Percentiles rank a stretch among this genome's conserved stretches.
Evolutionary conservation across 169 alveolate species (phyloP).

Genomic region (Plasmodium fragile): DNA sequence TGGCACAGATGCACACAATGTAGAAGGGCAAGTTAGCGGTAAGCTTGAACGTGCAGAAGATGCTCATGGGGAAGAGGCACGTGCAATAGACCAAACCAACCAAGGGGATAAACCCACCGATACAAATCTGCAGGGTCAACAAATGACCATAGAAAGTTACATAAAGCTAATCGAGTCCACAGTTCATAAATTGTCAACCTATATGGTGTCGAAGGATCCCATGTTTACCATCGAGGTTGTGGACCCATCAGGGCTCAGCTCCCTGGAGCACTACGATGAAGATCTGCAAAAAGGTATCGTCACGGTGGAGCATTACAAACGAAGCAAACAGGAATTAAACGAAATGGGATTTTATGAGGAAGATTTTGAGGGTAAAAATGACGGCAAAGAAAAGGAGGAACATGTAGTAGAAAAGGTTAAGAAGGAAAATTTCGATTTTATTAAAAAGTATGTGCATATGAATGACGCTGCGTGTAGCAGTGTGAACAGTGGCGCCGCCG

Average conservation of each 20-base stretch:
- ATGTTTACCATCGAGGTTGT: constrained; percentile 91
- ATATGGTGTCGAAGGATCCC: constrained; percentile 48
- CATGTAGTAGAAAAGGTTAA: constrained; percentile 14
- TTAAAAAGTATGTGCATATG: constrained; percentile 58
- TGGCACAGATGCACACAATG: background rate
- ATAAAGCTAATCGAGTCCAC: constrained; percentile 65
- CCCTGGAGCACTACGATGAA: constrained; percentile 84
- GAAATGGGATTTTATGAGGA: constrained; percentile 89
- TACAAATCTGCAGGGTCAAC: constrained; percentile 9
- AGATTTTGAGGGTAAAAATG: constrained; percentile 72
- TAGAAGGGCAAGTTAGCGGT: background rate
- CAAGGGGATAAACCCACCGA: background rate
- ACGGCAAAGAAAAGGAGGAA: constrained; percentile 1
- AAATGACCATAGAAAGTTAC: constrained; percentile 66
- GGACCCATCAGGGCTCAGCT: constrained; percentile 96
- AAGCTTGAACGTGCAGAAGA: background rate
- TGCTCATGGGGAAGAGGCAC: background rate
- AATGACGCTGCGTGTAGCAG: background rate
- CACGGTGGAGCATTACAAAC: constrained; percentile 81
- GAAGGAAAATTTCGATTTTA: constrained; percentile 71
- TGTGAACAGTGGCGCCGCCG: background rate
- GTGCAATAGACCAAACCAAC: background rate
- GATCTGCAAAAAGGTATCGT: constrained; percentile 80
- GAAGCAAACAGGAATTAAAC: constrained; percentile 86
- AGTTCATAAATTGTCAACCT: constrained; percentile 19